These are phyloP conservation scores for Lactifluus piperatus DNA, from an alignment of 768 basidiomycete genomes.

Conservation along the genomic window DNA sequence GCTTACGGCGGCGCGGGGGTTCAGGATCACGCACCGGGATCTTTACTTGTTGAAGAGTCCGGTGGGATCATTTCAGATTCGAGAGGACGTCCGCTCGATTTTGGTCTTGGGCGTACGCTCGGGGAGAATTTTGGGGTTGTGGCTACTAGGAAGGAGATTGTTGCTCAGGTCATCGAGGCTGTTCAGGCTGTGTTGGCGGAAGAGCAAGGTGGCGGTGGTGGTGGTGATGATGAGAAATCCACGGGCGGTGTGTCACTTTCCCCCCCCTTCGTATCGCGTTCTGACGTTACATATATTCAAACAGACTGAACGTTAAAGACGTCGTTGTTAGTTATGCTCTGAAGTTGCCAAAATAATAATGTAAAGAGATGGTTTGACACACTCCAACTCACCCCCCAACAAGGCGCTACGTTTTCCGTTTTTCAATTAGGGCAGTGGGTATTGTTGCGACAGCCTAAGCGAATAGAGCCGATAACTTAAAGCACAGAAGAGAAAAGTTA, in stretches of 20 bases:
- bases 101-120: constrained; percentile 79
- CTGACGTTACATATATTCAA: too few relatives aligned
- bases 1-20: too few relatives aligned
- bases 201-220: not conserved
- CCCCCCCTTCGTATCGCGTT: not conserved
- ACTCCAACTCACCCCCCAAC: too few relatives aligned
- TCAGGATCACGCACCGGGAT: constrained; percentile 87
- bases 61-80: constrained; percentile 87
- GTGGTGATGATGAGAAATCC: not conserved
- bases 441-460: too few relatives aligned
- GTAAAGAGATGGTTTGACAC: too few relatives aligned
- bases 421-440: too few relatives aligned
- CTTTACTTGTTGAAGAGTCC: constrained; percentile 77
- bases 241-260: not conserved
- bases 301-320: too few relatives aligned
- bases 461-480: too few relatives aligned
- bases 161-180: constrained; percentile 61
- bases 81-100: constrained; percentile 68
- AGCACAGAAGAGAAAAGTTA: too few relatives aligned
- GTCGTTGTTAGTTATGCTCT: too few relatives aligned
- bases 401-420: too few relatives aligned
- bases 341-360: too few relatives aligned
- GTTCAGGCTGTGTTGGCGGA: constrained; percentile 45
- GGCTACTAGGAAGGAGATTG: constrained; percentile 66
- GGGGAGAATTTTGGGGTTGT: constrained; percentile 84